Evolutionary conservation across 257 asterid species (phyloP).

Genomic region (Oldenlandia corymbosa): DNA sequence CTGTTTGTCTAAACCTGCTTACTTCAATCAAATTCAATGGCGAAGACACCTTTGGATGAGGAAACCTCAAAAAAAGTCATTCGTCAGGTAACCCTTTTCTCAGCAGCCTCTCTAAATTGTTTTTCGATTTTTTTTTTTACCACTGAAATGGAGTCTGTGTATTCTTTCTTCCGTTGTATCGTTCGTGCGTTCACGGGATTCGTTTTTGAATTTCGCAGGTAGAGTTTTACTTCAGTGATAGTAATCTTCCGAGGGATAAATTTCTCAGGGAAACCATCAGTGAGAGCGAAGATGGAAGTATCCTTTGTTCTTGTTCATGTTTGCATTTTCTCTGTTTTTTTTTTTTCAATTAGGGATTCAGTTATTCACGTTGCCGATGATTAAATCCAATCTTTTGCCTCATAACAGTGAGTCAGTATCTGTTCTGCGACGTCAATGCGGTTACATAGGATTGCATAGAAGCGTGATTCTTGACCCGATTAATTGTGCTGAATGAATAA

Average conservation of each 20-base stretch:
- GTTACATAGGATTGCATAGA: background rate
- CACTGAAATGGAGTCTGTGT: background rate
- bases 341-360: background rate
- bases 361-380: background rate
- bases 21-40: conserved; percentile 26
- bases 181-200: background rate
- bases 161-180: background rate
- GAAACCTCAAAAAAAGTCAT: conserved; percentile 79
- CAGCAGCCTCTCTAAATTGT: background rate
- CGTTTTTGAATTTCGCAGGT: conserved; percentile 43
- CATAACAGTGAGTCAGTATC: background rate
- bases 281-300: conserved; percentile 90
- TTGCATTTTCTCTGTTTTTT: background rate
- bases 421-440: background rate
- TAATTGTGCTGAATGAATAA: background rate
- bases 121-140: background rate
- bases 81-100: conserved; percentile 57
- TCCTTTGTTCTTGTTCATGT: conserved; percentile 34
- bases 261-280: conserved; percentile 58
- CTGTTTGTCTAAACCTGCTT: conserved; percentile 5
- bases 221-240: conserved; percentile 93
- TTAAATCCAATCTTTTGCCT: background rate
- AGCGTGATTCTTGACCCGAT: background rate
- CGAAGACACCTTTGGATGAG: conserved; percentile 50
- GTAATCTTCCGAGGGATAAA: conserved; percentile 86